Evolutionary conservation across 179 eudicot species (phyloP).

Genomic region (Nepenthes alata): DNA sequence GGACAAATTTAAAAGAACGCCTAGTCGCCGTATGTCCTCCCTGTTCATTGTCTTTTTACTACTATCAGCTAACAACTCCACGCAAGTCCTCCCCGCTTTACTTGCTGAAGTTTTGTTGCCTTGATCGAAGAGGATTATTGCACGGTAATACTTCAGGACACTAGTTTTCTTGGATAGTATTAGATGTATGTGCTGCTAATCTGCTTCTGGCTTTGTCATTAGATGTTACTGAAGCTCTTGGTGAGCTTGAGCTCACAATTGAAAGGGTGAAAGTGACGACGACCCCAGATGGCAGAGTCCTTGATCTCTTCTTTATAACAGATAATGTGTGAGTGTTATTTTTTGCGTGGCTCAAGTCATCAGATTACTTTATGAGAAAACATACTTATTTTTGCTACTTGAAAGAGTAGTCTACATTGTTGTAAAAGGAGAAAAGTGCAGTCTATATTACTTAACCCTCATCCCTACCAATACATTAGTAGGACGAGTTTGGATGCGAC

Average conservation of each 20-base stretch:
- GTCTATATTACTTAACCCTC: too few species aligned
- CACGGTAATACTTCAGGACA: constrained; percentile 31
- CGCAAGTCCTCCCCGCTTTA: constrained; percentile 35
- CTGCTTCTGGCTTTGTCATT: constrained; percentile 1
- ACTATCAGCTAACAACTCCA: constrained; percentile 28
- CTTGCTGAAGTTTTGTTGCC: constrained; percentile 54
- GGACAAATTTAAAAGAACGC: constrained; percentile 52
- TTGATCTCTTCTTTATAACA: constrained; percentile 69
- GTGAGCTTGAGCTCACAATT: constrained; percentile 60
- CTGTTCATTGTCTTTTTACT: constrained; percentile 44
- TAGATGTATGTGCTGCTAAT: constrained; percentile 3
- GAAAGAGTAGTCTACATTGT: too few species aligned
- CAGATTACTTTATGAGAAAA: not conserved
- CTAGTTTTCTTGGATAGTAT: not conserved
- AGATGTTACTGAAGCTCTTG: constrained; percentile 70
- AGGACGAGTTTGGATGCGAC: too few species aligned
- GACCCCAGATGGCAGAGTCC: constrained; percentile 74
- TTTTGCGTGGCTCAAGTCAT: not conserved
- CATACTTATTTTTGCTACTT: too few species aligned
- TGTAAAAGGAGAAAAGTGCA: too few species aligned
- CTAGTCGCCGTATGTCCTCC: constrained; percentile 51
- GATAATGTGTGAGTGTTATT: constrained; percentile 53
- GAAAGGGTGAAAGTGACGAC: constrained; percentile 73
- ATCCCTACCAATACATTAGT: too few species aligned
- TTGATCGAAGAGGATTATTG: constrained; percentile 57